Conservation (phyloP, 345 rosid genomes). For the Brassica cretica region DNA sequence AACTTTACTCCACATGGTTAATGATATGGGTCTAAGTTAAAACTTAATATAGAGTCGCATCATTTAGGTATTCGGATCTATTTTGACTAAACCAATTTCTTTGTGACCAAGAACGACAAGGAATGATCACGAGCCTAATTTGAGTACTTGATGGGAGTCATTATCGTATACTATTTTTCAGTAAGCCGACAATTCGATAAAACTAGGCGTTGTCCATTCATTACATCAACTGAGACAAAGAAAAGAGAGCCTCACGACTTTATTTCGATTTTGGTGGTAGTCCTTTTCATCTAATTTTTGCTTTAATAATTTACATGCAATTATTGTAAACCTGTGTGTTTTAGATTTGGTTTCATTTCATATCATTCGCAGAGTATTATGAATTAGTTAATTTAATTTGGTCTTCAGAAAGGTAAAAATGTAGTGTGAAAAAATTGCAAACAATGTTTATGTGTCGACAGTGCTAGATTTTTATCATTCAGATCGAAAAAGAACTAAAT, state of each 20-base stretch:
- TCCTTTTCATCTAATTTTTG: constrained; percentile 19
- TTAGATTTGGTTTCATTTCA: not conserved
- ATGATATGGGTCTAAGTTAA: not conserved
- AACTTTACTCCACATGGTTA: not conserved
- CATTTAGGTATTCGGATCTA: constrained; percentile 27
- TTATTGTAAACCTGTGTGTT: constrained; percentile 6
- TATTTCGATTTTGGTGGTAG: constrained; percentile 30
- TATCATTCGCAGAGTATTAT: not conserved
- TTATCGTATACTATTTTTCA: constrained; percentile 10
- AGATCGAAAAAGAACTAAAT: not conserved
- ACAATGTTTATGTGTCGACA: not conserved
- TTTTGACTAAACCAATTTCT: constrained; percentile 14
- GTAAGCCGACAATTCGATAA: constrained; percentile 6
- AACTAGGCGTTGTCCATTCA: constrained; percentile 19
- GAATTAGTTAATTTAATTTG: not conserved
- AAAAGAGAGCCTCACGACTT: constrained; percentile 27
- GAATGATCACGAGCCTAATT: constrained; percentile 20
- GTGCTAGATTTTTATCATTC: not conserved
- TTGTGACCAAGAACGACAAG: not conserved
- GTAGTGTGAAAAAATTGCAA: not conserved
- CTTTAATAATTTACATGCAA: constrained; percentile 17
- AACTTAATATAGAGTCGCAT: not conserved
- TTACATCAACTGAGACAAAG: constrained; percentile 2
- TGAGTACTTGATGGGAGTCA: constrained; percentile 10
- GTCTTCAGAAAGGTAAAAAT: not conserved